Evolutionary conservation across 805 yeast species (phyloP), one percentile per base, ranked within the genome.

Genomic region (Wickerhamomyces bovis): DNA sequence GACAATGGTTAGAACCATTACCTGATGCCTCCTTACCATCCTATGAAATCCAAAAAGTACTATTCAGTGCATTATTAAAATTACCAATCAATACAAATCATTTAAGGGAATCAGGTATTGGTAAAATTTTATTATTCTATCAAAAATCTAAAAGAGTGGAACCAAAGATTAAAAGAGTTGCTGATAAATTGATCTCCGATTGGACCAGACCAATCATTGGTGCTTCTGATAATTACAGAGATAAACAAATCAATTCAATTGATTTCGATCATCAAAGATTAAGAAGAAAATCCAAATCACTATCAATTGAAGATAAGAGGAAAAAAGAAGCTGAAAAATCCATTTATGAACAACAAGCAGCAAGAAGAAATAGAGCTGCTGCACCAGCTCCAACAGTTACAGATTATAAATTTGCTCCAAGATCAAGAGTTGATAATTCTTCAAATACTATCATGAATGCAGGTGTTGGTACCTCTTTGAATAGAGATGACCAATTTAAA

Each of bases 121-220:
- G 98, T 18, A 89, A 90, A 66, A 88, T 94, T 22, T 78, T 94
- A 56, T 75, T 92, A n/a, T 94, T 90, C 61, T 94, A 94, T 68
- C 97, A 92, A 61, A 79, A 89, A 60, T 82, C 94, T 28, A 85
- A 85, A 61, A 79, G 92, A 59, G 95, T 95, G 15, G 97, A 95
- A 66, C 85, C 89, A 30, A 72, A 77, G 39, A 77, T 94, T 62
- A 89, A 92, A 64, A 82, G 95, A 63, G 75, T 83, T 36, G 98
- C 96, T 6, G 98, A 94, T 61, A 81, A 81, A 62, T 71, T 94
- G 50, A 85, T 94, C 54, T 96, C 96, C 22, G 95, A 89, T 64
- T 94, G 99, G 99, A 92, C 97, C 9, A 80, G 99, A 68, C 99
- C 99, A 40, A 89, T 94, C 52, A 87, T 94, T 76, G 96, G 96